These are phyloP conservation scores for Physcomitrium patens DNA, from an alignment of 225 moss, liverwort and hornwort genomes.

Conservation along the genomic window DNA sequence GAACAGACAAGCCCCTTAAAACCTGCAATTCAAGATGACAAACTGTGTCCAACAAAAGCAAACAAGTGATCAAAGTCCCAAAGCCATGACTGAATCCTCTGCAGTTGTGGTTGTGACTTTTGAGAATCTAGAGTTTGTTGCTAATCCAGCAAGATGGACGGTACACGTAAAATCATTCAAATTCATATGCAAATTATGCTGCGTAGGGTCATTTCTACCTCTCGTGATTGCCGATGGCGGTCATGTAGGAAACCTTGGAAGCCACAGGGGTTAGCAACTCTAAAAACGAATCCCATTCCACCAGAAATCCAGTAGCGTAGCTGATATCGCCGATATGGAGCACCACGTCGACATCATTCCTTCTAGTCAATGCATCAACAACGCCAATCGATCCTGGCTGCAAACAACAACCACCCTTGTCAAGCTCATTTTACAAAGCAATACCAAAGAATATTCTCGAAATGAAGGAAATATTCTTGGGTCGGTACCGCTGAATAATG, in stretches of 20 bases:
- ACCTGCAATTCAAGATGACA: too few species aligned
- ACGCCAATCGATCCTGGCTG: conserved; percentile 57
- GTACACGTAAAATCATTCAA: not conserved
- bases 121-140: too few species aligned
- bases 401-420: not conserved
- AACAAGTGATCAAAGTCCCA: too few species aligned
- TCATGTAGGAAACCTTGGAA: conserved; percentile 63
- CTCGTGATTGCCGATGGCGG: conserved; percentile 68
- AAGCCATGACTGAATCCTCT: too few species aligned
- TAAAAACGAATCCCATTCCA: conserved; percentile 70
- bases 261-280: conserved; percentile 61
- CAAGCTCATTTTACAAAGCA: not conserved
- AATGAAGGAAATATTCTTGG: too few species aligned
- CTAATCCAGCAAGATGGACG: not conserved
- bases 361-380: conserved; percentile 40
- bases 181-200: not conserved
- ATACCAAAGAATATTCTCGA: too few species aligned
- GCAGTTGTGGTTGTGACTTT: too few species aligned
- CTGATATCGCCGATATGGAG: conserved; percentile 70
- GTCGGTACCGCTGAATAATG: conserved; percentile 35
- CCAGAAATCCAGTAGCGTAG: conserved; percentile 67
- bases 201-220: conserved; percentile 26
- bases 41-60: too few species aligned
- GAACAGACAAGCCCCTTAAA: not conserved
- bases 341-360: conserved; percentile 45